Conservation (phyloP, 108 stramenopile genomes). For the Phaeodactylum tricornutum region DNA sequence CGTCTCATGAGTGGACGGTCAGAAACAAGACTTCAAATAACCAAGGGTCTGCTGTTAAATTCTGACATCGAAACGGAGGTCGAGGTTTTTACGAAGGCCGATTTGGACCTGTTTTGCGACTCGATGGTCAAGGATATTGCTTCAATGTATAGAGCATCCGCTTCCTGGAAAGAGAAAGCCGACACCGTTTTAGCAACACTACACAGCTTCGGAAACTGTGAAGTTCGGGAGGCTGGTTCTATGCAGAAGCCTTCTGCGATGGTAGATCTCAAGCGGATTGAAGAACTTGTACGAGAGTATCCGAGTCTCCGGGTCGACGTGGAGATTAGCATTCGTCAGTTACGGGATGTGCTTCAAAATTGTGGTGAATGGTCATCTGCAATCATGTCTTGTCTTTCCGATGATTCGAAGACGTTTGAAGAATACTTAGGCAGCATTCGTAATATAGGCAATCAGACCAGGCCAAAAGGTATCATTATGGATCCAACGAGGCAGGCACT, state of each 20-base stretch:
- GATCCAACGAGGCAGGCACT: constrained; percentile 36
- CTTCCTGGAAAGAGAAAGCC: constrained; percentile 31
- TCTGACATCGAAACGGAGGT: constrained; percentile 35
- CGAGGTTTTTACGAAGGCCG: constrained; percentile 31
- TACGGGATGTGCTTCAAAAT: constrained; percentile 25
- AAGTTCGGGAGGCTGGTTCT: constrained; percentile 7
- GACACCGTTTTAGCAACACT: constrained; percentile 23
- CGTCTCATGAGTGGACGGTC: constrained; percentile 25
- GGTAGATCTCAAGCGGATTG: constrained; percentile 38
- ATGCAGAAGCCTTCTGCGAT: constrained; percentile 18
- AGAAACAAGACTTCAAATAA: constrained; percentile 15
- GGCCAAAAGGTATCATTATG: constrained; percentile 58
- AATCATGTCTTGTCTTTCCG: constrained; percentile 5
- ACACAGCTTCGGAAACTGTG: constrained; percentile 18
- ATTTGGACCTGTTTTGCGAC: constrained; percentile 7
- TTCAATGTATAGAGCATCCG: constrained; percentile 7
- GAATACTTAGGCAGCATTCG: constrained; percentile 11
- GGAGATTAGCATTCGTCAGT: constrained; percentile 13
- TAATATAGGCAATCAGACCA: constrained; percentile 4
- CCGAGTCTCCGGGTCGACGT: constrained; percentile 23
- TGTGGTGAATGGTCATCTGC: constrained; percentile 33
- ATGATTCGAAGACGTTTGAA: constrained; percentile 3
- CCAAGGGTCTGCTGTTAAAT: constrained; percentile 17
- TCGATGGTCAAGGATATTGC: background rate
- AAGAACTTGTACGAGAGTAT: constrained; percentile 29